phyloP scores from a whole-genome alignment of 164 flowering plant species.

The Warburgia ugandensis region DNA sequence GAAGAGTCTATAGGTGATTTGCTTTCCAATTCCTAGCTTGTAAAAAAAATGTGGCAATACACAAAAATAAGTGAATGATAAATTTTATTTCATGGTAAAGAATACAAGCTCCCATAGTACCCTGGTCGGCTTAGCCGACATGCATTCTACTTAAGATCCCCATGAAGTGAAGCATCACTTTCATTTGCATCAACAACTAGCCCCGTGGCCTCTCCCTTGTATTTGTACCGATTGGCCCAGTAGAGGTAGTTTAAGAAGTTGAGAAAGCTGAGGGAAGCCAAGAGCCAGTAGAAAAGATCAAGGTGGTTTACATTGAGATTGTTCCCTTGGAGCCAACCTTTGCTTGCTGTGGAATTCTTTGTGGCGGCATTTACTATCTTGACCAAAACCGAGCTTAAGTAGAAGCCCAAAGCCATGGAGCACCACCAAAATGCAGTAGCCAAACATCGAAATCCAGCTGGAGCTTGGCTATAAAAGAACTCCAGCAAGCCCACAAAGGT shows the following conservation, averaged over 20 bases:
- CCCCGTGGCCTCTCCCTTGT: too few relatives aligned
- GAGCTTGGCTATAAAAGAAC: conserved; percentile 50
- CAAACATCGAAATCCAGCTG: conserved; percentile 32
- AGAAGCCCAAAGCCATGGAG: conserved; percentile 48
- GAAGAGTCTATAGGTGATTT: too few relatives aligned
- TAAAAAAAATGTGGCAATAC: too few relatives aligned
- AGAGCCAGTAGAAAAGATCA: conserved; percentile 50
- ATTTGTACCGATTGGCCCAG: conserved; percentile 42
- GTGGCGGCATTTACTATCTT: conserved; percentile 36
- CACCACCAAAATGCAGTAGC: conserved; percentile 46
- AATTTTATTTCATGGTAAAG: too few relatives aligned
- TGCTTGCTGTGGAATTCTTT: conserved; percentile 15
- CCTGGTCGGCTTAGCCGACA: too few relatives aligned
- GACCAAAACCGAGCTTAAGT: conserved; percentile 40
- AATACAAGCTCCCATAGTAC: too few relatives aligned
- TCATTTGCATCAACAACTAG: too few relatives aligned
- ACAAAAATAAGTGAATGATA: too few relatives aligned
- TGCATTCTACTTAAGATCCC: too few relatives aligned
- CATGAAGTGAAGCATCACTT: too few relatives aligned
- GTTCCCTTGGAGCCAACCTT: conserved; percentile 50
- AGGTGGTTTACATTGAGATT: conserved; percentile 43
- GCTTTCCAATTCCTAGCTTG: too few relatives aligned
- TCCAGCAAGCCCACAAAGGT: conserved; percentile 47
- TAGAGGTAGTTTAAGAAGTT: conserved; percentile 36
- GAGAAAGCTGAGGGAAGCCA: conserved; percentile 32